phyloP scores from a whole-genome alignment of 176 grass and related monocot species.

The Phoenix dactylifera region DNA sequence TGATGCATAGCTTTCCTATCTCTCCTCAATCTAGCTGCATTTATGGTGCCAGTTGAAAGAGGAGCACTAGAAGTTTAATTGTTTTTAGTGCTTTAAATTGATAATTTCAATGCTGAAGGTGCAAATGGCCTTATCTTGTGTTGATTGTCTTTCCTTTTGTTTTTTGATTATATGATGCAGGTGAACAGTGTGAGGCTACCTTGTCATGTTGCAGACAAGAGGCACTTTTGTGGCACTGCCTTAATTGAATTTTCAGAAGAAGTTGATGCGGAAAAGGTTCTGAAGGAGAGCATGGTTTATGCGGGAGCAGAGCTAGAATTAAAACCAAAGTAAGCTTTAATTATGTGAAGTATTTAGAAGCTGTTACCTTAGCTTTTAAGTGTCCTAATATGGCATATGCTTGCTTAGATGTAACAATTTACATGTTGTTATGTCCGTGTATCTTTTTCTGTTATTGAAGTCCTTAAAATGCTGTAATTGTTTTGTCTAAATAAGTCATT shows the following conservation, averaged over 20 bases:
- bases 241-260: conserved; percentile 93
- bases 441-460: too few species aligned
- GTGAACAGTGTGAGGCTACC: conserved; percentile 92
- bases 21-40: too few species aligned
- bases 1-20: too few species aligned
- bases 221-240: conserved; percentile 67
- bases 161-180: conserved; percentile 25
- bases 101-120: not conserved
- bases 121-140: not conserved
- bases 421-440: too few species aligned
- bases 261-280: conserved; percentile 52
- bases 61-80: too few species aligned
- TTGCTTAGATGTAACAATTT: too few species aligned
- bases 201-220: conserved; percentile 60
- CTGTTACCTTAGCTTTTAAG: not conserved
- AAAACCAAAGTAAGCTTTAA: conserved; percentile 57
- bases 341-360: too few species aligned
- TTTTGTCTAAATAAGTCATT: too few species aligned
- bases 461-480: too few species aligned
- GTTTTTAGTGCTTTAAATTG: too few species aligned
- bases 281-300: conserved; percentile 46
- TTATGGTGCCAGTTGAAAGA: too few species aligned
- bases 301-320: conserved; percentile 57
- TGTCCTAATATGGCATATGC: too few species aligned
- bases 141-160: not conserved